Percentiles rank a stretch among this genome's conserved stretches.
Evolutionary conservation across 208 protist species (phyloP).

Genomic region (Leishmania major): DNA sequence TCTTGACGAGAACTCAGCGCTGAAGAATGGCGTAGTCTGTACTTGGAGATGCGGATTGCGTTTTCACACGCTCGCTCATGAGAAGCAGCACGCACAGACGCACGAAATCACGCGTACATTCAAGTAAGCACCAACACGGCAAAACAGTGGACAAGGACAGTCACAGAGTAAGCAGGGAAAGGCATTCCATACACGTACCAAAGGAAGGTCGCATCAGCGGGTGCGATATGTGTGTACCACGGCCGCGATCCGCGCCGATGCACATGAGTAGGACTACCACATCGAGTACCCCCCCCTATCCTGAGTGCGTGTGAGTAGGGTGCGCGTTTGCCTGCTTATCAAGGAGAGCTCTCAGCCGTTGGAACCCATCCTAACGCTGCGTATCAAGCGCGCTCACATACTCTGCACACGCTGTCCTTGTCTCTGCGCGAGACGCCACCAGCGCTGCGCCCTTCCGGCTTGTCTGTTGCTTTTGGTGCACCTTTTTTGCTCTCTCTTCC

Average conservation of each 20-base stretch:
- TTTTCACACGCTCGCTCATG: neutral
- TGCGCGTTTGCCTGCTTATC: neutral
- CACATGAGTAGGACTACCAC: neutral
- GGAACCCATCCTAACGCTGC: neutral
- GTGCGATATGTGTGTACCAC: neutral
- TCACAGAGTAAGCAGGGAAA: neutral
- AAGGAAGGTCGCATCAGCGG: neutral
- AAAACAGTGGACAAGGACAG: neutral
- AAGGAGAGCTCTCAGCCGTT: neutral
- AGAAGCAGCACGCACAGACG: neutral
- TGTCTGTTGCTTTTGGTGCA: neutral
- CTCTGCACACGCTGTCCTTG: neutral
- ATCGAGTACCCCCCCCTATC: too few relatives aligned
- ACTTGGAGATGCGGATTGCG: too few relatives aligned
- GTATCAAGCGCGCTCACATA: neutral
- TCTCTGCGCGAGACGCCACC: neutral
- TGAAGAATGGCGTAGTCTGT: neutral
- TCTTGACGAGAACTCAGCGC: neutral
- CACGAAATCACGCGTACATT: neutral
- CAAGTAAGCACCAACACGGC: neutral
- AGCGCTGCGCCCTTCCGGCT: neutral
- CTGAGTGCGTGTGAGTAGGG: neutral
- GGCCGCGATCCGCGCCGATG: neutral
- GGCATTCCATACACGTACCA: neutral
- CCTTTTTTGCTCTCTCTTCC: neutral